Conservation (phyloP, 768 basidiomycete genomes). For the Baorangia bicolor region DNA sequence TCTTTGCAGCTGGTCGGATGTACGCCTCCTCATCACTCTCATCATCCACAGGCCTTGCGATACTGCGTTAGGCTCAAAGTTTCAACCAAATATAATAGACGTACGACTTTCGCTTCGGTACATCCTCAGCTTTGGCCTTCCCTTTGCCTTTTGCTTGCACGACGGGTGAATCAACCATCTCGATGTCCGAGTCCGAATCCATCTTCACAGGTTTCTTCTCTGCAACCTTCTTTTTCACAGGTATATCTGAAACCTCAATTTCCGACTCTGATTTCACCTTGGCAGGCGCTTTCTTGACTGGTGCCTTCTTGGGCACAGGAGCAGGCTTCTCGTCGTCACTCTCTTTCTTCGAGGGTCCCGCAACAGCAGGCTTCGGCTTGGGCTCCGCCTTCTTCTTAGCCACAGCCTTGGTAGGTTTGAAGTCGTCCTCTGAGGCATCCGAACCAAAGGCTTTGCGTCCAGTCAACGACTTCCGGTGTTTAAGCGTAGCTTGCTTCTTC, state of each 20-base stretch:
- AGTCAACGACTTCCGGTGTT: constrained; percentile 49
- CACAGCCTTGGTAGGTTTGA: constrained; percentile 49
- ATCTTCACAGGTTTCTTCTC: constrained; percentile 25
- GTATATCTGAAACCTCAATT: constrained; percentile 31
- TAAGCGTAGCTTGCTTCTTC: constrained; percentile 56
- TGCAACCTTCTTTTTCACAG: constrained; percentile 21
- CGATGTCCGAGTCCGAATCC: constrained; percentile 42
- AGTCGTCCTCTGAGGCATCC: constrained; percentile 53
- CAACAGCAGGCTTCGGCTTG: constrained; percentile 23
- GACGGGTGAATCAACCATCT: constrained; percentile 27
- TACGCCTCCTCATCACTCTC: constrained; percentile 45
- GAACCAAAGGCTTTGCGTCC: constrained; percentile 39
- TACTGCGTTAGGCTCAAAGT: constrained; percentile 6
- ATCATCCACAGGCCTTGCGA: constrained; percentile 34
- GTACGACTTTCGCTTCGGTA: constrained; percentile 70
- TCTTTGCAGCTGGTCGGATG: constrained; percentile 53
- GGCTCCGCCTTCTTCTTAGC: constrained; percentile 39
- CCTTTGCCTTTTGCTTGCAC: constrained; percentile 40
- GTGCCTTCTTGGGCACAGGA: constrained; percentile 30
- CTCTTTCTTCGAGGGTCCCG: constrained; percentile 45
- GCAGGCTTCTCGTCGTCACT: constrained; percentile 40
- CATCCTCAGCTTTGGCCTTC: constrained; percentile 39
- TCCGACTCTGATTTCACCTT: constrained; percentile 43
- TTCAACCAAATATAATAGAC: constrained; percentile 13
- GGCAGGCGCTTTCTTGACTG: constrained; percentile 31